Conservation (phyloP, 768 basidiomycete species). For the Steccherinum ochraceum region DNA sequence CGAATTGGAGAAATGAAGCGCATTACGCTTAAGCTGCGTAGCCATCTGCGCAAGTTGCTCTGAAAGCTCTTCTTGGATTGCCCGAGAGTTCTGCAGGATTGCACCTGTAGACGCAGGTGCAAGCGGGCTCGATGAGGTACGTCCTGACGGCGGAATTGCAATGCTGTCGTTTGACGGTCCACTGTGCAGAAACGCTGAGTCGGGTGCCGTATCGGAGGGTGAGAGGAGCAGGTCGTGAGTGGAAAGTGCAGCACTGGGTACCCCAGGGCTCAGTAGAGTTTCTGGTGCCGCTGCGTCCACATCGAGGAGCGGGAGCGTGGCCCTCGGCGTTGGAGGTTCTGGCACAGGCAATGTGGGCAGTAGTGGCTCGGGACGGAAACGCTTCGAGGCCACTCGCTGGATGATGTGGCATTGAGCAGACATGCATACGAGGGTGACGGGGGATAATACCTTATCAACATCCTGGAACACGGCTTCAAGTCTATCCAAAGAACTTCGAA, state of each 20-base stretch:
- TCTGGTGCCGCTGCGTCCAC: background rate
- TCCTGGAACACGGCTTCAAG: constrained; percentile 47
- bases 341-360: constrained; percentile 51
- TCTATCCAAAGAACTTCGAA: constrained; percentile 44
- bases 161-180: background rate
- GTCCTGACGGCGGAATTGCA: constrained; percentile 15
- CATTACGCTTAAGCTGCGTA: constrained; percentile 77
- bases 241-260: constrained; percentile 8
- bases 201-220: constrained; percentile 24
- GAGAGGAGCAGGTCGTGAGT: constrained; percentile 37
- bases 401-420: too few relatives aligned
- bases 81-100: constrained; percentile 48
- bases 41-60: constrained; percentile 81
- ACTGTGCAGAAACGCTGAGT: background rate
- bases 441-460: constrained; percentile 42
- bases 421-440: background rate
- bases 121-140: constrained; percentile 9
- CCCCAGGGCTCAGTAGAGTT: background rate
- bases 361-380: constrained; percentile 37
- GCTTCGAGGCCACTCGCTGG: constrained; percentile 37
- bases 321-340: constrained; percentile 9
- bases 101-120: constrained; percentile 15
- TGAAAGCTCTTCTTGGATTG: constrained; percentile 69
- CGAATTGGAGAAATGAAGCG: constrained; percentile 66
- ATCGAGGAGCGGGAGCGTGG: background rate